A percentile compares a stretch with the other conserved stretches of the same genome.
Evolutionary conservation across 2,329 filamentous ascomycete species (phyloP).

Genomic region (Beauveria caledonica): DNA sequence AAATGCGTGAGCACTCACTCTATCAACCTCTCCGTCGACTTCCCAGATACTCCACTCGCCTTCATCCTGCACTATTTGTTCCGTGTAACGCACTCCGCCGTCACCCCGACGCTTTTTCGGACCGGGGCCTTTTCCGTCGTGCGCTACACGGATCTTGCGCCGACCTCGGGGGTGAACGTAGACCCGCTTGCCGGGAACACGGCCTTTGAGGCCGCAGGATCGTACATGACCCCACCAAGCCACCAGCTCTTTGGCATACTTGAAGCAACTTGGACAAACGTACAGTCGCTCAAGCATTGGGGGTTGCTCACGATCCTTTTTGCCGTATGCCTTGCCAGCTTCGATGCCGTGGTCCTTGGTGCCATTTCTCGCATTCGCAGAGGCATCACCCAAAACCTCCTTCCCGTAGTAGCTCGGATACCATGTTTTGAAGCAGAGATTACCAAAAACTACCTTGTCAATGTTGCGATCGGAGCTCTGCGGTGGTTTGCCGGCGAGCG

Average conservation of each 20-base stretch:
- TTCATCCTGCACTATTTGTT: constrained; percentile 45
- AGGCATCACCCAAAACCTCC: constrained; percentile 52
- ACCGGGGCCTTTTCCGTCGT: constrained; percentile 23
- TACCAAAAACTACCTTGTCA: constrained; percentile 76
- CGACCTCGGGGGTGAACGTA: constrained; percentile 54
- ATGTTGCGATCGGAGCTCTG: constrained; percentile 63
- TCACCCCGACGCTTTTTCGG: constrained; percentile 31
- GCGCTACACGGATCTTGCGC: constrained; percentile 30
- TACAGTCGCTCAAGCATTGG: constrained; percentile 62
- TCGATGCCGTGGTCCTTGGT: constrained; percentile 19
- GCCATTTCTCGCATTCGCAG: constrained; percentile 21
- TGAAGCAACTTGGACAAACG: constrained; percentile 90
- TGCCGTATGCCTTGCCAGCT: constrained; percentile 20
- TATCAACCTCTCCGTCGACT: constrained; percentile 81
- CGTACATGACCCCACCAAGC: constrained; percentile 51
- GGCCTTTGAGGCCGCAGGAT: constrained; percentile 43
- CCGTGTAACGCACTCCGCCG: constrained; percentile 28
- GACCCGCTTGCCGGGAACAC: constrained; percentile 60
- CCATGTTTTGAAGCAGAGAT: constrained; percentile 80
- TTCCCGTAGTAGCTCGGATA: constrained; percentile 86
- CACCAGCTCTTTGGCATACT: constrained; percentile 64
- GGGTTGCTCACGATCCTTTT: constrained; percentile 27
- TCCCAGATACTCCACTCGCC: constrained; percentile 84
- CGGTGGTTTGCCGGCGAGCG: constrained; percentile 24
- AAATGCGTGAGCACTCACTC: constrained; percentile 37